Conservation (phyloP, 805 yeast species). For the Candida pini region DNA sequence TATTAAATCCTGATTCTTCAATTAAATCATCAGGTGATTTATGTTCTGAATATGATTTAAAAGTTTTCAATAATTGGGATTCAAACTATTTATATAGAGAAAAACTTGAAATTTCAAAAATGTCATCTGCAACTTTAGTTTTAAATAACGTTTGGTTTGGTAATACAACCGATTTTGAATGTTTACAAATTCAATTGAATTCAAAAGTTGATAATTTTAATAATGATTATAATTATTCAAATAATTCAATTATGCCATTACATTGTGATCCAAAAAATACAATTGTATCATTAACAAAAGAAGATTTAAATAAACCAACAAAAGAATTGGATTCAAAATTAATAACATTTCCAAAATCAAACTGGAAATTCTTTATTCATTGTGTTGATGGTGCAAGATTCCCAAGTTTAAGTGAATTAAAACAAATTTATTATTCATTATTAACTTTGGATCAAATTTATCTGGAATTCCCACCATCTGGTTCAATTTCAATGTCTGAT, state of each 20-base stretch:
- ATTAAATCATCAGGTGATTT: slow-evolving; percentile 22
- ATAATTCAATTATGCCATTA: slow-evolving; percentile 25
- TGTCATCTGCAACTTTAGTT: slow-evolving; percentile 74
- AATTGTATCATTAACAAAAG: slow-evolving; percentile 35
- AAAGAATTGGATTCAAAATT: slow-evolving; percentile 26
- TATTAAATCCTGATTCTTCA: slow-evolving; percentile 18
- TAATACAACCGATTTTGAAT: slow-evolving; percentile 66
- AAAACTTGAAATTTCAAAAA: slow-evolving; percentile 72
- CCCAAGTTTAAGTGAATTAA: slow-evolving; percentile 40
- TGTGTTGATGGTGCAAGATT: slow-evolving; percentile 57
- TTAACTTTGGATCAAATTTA: slow-evolving; percentile 20
- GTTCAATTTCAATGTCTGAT: slow-evolving; percentile 74
- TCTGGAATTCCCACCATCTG: slow-evolving; percentile 78
- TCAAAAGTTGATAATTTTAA: slow-evolving; percentile 1
- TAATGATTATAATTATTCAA: not conserved
- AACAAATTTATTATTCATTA: slow-evolving; percentile 14
- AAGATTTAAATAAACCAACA: slow-evolving; percentile 22
- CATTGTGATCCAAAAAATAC: slow-evolving; percentile 51
- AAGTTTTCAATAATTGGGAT: slow-evolving; percentile 56
- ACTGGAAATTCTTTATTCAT: slow-evolving; percentile 50
- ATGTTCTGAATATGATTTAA: slow-evolving; percentile 33
- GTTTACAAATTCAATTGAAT: slow-evolving; percentile 26
- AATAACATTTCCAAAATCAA: slow-evolving; percentile 45
- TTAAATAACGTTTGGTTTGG: slow-evolving; percentile 68
- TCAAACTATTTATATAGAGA: slow-evolving; percentile 66